A percentile compares a stretch with the other conserved stretches of the same genome.
These are phyloP conservation scores for Hyparrhenia diplandra DNA, from an alignment of 176 grass and related monocot genomes.

Conservation along the genomic window DNA sequence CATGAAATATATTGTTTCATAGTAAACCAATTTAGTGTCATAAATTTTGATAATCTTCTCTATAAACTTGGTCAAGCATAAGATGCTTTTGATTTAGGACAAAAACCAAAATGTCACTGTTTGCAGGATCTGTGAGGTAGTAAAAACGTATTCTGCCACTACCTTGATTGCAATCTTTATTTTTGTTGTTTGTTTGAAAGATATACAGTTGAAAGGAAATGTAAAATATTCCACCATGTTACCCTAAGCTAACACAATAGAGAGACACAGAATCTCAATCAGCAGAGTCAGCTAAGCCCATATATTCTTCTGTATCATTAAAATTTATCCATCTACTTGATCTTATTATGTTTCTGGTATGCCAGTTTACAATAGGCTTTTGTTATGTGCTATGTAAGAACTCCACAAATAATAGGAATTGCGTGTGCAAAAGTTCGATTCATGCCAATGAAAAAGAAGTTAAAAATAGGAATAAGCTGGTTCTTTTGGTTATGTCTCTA, in stretches of 20 bases:
- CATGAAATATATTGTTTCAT: neutral
- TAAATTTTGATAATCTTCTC: neutral
- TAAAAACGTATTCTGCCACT: neutral
- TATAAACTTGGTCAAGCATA: neutral
- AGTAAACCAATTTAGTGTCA: neutral
- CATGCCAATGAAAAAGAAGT: neutral
- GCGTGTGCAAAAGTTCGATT: neutral
- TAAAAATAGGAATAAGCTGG: conserved; percentile 16
- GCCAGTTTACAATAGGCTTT: neutral
- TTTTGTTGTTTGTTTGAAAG: neutral
- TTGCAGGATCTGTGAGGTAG: neutral
- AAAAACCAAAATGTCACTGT: neutral
- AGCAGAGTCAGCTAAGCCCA: neutral
- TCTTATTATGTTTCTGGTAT: neutral
- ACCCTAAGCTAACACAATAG: neutral
- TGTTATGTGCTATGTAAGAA: neutral
- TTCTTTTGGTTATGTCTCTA: neutral
- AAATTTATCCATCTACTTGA: neutral
- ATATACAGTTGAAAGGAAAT: neutral
- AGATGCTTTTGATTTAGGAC: neutral
- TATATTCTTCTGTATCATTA: neutral
- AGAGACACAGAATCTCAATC: neutral
- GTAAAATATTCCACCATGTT: neutral
- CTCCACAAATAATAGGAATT: neutral
- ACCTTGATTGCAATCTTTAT: neutral